Percentiles rank a stretch among this genome's conserved stretches.
These are phyloP conservation scores for Periconia digitata DNA, from an alignment of 2,329 filamentous ascomycete genomes.

Conservation along the genomic window DNA sequence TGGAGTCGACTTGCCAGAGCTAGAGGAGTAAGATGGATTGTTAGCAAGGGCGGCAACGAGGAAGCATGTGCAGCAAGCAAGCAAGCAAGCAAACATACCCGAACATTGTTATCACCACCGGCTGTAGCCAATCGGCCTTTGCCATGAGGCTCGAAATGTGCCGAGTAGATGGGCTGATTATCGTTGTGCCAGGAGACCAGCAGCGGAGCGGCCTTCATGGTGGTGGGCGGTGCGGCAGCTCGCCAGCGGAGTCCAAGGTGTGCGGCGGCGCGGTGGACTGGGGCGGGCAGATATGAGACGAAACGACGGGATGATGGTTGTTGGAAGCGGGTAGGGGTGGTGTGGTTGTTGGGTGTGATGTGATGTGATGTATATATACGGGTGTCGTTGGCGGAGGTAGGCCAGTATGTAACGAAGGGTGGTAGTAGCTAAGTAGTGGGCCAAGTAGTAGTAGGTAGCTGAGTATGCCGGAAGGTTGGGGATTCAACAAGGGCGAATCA, in stretches of 20 bases:
- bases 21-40: too few species aligned
- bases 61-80: background rate
- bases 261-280: conserved; percentile 2
- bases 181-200: conserved; percentile 99
- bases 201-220: conserved; percentile 93
- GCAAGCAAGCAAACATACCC: conserved; percentile 58
- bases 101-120: conserved; percentile 94
- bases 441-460: too few species aligned
- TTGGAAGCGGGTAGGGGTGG: background rate
- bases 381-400: too few species aligned
- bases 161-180: conserved; percentile 94
- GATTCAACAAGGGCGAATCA: conserved; percentile 1
- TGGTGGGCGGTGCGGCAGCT: conserved; percentile 21
- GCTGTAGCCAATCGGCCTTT: conserved; percentile 91
- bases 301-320: background rate
- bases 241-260: conserved; percentile 16
- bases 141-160: conserved; percentile 90
- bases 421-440: too few species aligned
- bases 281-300: conserved; percentile 5
- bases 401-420: too few species aligned
- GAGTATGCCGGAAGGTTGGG: too few species aligned
- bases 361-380: too few species aligned
- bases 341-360: too few species aligned
- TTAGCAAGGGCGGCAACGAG: conserved; percentile 36
- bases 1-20: conserved; percentile 88